Evolutionary conservation across 441 rosid species (phyloP), one percentile per base, ranked within the genome.

Genomic region (Mallotus japonicus): DNA sequence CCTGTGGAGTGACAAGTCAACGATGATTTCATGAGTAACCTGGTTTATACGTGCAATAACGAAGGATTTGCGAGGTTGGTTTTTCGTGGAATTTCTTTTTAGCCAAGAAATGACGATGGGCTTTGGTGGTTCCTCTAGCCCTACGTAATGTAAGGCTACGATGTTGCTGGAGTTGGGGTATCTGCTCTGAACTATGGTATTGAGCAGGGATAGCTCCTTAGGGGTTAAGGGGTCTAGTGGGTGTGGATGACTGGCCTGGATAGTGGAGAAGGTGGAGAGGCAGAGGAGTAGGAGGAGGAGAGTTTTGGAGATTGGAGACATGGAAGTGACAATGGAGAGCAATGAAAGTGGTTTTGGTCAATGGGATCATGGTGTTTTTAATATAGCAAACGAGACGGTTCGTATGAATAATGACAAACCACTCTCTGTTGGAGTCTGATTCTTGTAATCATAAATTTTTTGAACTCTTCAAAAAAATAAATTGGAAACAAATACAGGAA

Each of bases 91-190:
- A 2, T 64, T 22, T n/a, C 34, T 16, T 24, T 66, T 67, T 40
- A 76, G 65, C 84, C 85, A 83, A 3, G 80, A 68, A 32, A 77
- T 65, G 55, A 86, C 54, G 13, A 32, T 11, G 8, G 75, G 53
- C 62, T 83, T 86, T 46, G 70, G 59, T 24, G 86, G 87, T 55
- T 86, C 83, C 54, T 86, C 81, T 11, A 84, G 75, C 67, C 86
- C 86, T 3, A 79, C 76, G 19, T 72, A 84, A 1, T 83, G 89
- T 76, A 79, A 81, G 62, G 82, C 57, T 17, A 74, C 42, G 67
- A 12, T 34, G 66, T 44, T 46, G 0, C 63, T 44, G 47, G 75
- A 62, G 58, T 46, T 13, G n/a, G 76, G 70, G 63, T 50, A 65
- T 8, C 73, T 32, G 37, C 44, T 20, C 8, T 58, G 44, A 42